Conservation (phyloP, 31 red algal species). For the Porphyra umbilicalis region DNA sequence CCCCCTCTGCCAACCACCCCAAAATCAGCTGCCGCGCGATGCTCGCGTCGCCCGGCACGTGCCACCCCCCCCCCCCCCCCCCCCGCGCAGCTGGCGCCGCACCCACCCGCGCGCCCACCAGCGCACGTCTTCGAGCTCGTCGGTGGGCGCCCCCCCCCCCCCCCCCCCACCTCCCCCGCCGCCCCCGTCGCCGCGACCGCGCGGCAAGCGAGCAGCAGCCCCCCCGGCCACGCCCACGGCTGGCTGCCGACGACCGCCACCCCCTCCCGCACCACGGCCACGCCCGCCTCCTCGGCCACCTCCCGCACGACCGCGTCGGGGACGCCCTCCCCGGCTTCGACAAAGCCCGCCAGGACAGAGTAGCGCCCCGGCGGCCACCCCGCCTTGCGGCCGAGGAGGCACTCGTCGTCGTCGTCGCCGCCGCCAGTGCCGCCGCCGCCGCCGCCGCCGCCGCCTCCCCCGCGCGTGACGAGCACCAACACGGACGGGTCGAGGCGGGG, state of each 20-base stretch:
- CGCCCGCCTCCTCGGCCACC: conserved; percentile 67
- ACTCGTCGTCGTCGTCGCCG: conserved; percentile 14
- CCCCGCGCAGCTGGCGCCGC: neutral
- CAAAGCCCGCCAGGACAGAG: conserved; percentile 67
- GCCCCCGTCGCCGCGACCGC: neutral
- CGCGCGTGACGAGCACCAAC: conserved; percentile 47
- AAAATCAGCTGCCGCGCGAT: neutral
- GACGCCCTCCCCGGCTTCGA: conserved; percentile 71
- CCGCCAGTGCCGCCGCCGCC: neutral
- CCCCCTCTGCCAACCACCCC: neutral
- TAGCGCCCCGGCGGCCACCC: conserved; percentile 61
- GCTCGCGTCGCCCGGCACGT: neutral
- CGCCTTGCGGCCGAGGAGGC: conserved; percentile 62
- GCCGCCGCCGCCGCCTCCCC: neutral
- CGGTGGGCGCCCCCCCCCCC: neutral
- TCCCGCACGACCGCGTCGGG: conserved; percentile 65
- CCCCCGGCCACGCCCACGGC: conserved; percentile 29
- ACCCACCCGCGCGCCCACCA: neutral
- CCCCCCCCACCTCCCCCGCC: neutral
- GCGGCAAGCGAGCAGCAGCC: neutral
- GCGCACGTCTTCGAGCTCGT: neutral
- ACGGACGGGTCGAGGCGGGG: conserved; percentile 77
- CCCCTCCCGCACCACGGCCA: conserved; percentile 14
- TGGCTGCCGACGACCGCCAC: conserved; percentile 13
- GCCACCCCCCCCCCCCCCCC: neutral